These are phyloP conservation scores for Trifolium dubium DNA, from an alignment of 306 rosid genomes.

Conservation along the genomic window DNA sequence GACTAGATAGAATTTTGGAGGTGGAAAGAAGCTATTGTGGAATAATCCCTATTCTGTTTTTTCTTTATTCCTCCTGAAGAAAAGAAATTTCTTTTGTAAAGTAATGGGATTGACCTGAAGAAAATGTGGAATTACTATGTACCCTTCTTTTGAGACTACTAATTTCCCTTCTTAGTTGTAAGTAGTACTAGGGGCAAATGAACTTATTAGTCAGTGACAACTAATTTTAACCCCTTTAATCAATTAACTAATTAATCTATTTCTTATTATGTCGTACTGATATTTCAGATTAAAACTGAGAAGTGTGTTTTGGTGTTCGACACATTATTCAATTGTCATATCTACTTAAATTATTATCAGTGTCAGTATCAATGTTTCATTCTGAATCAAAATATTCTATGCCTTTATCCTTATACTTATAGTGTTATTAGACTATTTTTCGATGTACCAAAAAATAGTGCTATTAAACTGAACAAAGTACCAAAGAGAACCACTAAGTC, in stretches of 20 bases:
- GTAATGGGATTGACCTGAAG: conserved; percentile 58
- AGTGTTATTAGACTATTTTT: conserved; percentile 15
- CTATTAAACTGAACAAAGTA: conserved; percentile 25
- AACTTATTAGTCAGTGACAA: conserved; percentile 48
- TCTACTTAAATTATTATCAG: not conserved
- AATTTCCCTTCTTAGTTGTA: conserved; percentile 55
- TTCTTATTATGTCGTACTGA: not conserved
- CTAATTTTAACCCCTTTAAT: conserved; percentile 45
- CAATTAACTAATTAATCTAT: not conserved
- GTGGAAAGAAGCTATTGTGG: conserved; percentile 58
- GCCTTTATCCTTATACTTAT: not conserved
- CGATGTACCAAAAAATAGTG: not conserved
- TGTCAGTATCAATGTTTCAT: not conserved
- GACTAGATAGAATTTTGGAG: conserved; percentile 59
- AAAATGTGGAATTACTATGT: conserved; percentile 56
- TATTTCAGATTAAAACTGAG: not conserved
- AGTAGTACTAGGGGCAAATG: conserved; percentile 57
- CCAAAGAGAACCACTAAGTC: conserved; percentile 2
- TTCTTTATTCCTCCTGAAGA: not conserved
- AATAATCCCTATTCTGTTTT: conserved; percentile 48
- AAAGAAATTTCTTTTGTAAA: conserved; percentile 59
- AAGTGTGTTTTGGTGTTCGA: no score
- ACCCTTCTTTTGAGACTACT: conserved; percentile 51
- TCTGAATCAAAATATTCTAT: not conserved
- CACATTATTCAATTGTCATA: not conserved